Evolutionary conservation across 495 filamentous ascomycete species (phyloP).

Genomic region (Aspergillus steynii): DNA sequence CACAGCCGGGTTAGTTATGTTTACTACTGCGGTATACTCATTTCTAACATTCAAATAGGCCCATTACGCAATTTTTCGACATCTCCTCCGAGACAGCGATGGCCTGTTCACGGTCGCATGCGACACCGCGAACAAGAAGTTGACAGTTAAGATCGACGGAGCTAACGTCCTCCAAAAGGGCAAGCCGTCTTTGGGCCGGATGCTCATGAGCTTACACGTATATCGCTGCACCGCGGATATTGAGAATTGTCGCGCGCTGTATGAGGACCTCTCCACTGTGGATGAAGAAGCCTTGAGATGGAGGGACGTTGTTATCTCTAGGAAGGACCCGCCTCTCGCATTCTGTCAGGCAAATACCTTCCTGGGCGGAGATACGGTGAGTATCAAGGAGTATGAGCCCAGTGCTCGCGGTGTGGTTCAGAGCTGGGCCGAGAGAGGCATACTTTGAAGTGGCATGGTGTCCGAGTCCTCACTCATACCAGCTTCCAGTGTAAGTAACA

Average conservation of each 20-base stretch:
- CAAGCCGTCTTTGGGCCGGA: slow-evolving; percentile 40
- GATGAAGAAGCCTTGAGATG: slow-evolving; percentile 36
- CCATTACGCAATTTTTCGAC: slow-evolving; percentile 44
- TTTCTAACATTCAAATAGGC: slow-evolving; percentile 27
- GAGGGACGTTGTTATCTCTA: slow-evolving; percentile 37
- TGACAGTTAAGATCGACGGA: slow-evolving; percentile 37
- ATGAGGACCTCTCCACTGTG: slow-evolving; percentile 40
- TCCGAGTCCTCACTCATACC: too few species aligned
- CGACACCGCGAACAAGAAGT: slow-evolving; percentile 12
- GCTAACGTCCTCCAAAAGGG: slow-evolving; percentile 38
- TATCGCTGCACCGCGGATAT: slow-evolving; percentile 50
- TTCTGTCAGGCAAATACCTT: slow-evolving; percentile 50
- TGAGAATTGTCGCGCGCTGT: slow-evolving; percentile 34
- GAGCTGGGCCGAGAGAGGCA: slow-evolving; percentile 40
- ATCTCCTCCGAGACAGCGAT: slow-evolving; percentile 33
- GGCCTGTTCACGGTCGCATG: slow-evolving; percentile 30
- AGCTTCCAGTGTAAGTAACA: too few species aligned
- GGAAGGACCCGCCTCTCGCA: slow-evolving; percentile 30
- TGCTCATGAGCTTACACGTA: slow-evolving; percentile 46
- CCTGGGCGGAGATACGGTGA: slow-evolving; percentile 30
- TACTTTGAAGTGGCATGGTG: not conserved
- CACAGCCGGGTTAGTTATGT: slow-evolving; percentile 39
- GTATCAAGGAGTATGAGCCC: slow-evolving; percentile 44
- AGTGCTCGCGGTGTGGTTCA: slow-evolving; percentile 41
- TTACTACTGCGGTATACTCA: not conserved